Evolutionary conservation across 2,329 filamentous ascomycete species (phyloP).

Genomic region (Talaromyces sp.): DNA sequence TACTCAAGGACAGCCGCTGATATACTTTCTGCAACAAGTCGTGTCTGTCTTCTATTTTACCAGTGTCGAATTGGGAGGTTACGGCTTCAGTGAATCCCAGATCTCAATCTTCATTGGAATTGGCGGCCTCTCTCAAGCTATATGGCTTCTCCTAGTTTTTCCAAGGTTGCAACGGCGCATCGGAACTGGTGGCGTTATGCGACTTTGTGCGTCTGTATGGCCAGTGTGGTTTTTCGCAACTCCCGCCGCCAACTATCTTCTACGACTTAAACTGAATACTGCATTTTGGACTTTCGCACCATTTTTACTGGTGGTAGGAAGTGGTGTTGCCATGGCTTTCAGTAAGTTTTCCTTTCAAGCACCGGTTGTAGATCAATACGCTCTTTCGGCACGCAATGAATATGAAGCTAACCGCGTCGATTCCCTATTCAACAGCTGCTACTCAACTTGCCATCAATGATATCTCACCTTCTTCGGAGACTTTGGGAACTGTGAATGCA

Average conservation of each 20-base stretch:
- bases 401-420: not conserved
- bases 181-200: slow-evolving; percentile 63
- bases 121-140: slow-evolving; percentile 60
- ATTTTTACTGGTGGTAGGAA: slow-evolving; percentile 49
- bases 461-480: slow-evolving; percentile 58
- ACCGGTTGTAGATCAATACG: not conserved
- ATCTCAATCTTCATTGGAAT: slow-evolving; percentile 64
- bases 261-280: slow-evolving; percentile 42
- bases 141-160: slow-evolving; percentile 67
- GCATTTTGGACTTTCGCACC: slow-evolving; percentile 56
- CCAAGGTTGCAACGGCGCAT: slow-evolving; percentile 60
- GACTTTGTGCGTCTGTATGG: slow-evolving; percentile 50
- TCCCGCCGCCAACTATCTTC: slow-evolving; percentile 54
- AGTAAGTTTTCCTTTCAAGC: slow-evolving; percentile 36
- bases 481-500: slow-evolving; percentile 67
- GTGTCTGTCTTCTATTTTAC: slow-evolving; percentile 66
- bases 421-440: slow-evolving; percentile 39
- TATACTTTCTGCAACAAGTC: slow-evolving; percentile 31
- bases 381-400: not conserved
- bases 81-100: slow-evolving; percentile 55
- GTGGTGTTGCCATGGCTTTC: slow-evolving; percentile 63
- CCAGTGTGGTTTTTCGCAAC: slow-evolving; percentile 55
- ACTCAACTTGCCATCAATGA: slow-evolving; percentile 72
- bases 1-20: not conserved
- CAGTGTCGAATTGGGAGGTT: slow-evolving; percentile 57